Conservation (phyloP, 1,284 basidiomycete species). For the Cutaneotrichosporon cavernicola region DNA sequence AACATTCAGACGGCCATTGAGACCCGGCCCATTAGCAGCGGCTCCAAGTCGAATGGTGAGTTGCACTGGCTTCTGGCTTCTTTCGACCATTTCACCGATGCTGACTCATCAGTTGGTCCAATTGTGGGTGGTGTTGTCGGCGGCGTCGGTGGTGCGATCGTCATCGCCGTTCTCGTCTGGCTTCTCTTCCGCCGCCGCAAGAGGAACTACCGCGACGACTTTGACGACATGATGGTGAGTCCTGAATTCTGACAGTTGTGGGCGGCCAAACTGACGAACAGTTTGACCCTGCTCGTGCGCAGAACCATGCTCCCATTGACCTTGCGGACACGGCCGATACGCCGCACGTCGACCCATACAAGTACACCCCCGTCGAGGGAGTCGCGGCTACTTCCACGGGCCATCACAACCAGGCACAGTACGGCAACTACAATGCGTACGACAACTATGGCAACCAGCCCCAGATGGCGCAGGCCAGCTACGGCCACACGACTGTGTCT, state of each 20-base stretch:
- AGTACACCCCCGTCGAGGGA: constrained; percentile 29
- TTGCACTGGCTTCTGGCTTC: background rate
- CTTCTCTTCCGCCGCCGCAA: constrained; percentile 37
- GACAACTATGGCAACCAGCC: constrained; percentile 34
- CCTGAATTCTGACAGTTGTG: background rate
- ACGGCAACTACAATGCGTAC: constrained; percentile 8
- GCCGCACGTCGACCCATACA: constrained; percentile 47
- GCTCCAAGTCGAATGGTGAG: constrained; percentile 2
- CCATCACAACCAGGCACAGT: background rate
- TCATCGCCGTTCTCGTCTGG: constrained; percentile 43
- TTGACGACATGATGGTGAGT: constrained; percentile 53
- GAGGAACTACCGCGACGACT: constrained; percentile 44
- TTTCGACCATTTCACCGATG: constrained; percentile 25
- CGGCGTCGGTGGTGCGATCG: constrained; percentile 47
- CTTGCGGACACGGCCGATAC: constrained; percentile 35
- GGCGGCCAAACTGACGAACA: constrained; percentile 18
- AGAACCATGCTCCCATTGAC: constrained; percentile 45
- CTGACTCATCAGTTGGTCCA: constrained; percentile 31
- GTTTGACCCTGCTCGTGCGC: constrained; percentile 48
- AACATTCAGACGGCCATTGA: background rate
- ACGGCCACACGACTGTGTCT: constrained; percentile 10
- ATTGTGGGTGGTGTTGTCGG: constrained; percentile 53
- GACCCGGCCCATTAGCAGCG: background rate
- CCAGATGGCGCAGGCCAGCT: constrained; percentile 47
- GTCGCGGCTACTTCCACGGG: constrained; percentile 29